These are phyloP conservation scores for Phytophthora europaea DNA, from an alignment of 352 stramenopile genomes.

Conservation along the genomic window DNA sequence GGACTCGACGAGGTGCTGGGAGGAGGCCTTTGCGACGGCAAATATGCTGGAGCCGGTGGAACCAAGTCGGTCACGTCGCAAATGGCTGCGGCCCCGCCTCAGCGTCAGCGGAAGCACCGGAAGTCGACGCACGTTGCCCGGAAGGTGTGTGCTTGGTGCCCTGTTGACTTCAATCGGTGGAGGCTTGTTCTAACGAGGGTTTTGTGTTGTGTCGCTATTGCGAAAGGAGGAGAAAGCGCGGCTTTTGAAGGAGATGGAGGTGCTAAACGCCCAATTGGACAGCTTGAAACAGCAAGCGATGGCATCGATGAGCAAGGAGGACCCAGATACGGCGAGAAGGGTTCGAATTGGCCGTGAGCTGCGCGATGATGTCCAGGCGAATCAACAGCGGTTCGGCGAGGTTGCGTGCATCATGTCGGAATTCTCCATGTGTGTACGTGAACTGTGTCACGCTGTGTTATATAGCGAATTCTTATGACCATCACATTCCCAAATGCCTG, in stretches of 20 bases:
- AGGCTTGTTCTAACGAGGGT: not conserved
- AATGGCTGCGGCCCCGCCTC: not conserved
- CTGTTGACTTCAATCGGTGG: not conserved
- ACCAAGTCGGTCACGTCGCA: not conserved
- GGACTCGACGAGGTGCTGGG: slow-evolving; percentile 17
- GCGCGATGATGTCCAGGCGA: slow-evolving; percentile 35
- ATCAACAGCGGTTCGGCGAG: slow-evolving; percentile 42
- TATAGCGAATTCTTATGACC: not conserved
- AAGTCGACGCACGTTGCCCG: slow-evolving; percentile 36
- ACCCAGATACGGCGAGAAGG: slow-evolving; percentile 17
- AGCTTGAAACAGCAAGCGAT: slow-evolving; percentile 40
- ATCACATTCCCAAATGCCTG: not conserved
- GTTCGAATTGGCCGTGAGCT: slow-evolving; percentile 30
- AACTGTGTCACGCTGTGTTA: not conserved
- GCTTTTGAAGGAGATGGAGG: slow-evolving; percentile 36
- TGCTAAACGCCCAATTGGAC: slow-evolving; percentile 34
- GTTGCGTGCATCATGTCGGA: slow-evolving; percentile 43
- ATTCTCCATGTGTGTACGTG: slow-evolving; percentile 32
- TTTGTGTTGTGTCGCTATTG: not conserved
- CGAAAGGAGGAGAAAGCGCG: slow-evolving; percentile 45
- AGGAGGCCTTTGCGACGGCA: not conserved
- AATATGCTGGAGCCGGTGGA: not conserved
- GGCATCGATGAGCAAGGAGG: slow-evolving; percentile 18
- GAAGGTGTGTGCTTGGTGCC: slow-evolving; percentile 16
- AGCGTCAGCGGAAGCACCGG: slow-evolving; percentile 29